phyloP scores from a whole-genome alignment of 495 filamentous ascomycete species.

The Cudoniella acicularis region DNA sequence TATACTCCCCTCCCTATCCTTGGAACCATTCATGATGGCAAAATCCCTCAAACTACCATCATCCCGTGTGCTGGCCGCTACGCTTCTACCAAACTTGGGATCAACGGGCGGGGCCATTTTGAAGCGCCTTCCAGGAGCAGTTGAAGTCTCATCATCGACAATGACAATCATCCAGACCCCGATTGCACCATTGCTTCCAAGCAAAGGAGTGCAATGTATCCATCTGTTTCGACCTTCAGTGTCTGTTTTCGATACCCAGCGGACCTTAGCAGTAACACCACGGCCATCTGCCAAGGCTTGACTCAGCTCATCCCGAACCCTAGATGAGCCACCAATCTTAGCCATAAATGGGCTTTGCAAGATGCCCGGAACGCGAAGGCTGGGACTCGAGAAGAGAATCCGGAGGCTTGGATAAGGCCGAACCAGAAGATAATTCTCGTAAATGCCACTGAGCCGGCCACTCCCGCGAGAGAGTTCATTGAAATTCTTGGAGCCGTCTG shows the following conservation, averaged over 20 bases:
- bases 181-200: slow-evolving; percentile 52
- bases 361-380: slow-evolving; percentile 60
- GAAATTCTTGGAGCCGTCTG: slow-evolving; percentile 3
- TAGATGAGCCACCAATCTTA: slow-evolving; percentile 52
- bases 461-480: slow-evolving; percentile 9
- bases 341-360: slow-evolving; percentile 59
- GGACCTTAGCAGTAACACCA: slow-evolving; percentile 58
- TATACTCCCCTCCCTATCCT: neutral
- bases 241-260: slow-evolving; percentile 46
- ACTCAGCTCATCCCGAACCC: slow-evolving; percentile 48
- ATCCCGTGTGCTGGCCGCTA: neutral
- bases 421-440: slow-evolving; percentile 58
- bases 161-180: slow-evolving; percentile 67
- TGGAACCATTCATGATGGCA: slow-evolving; percentile 7
- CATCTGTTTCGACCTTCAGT: slow-evolving; percentile 49
- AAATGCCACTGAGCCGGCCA: slow-evolving; percentile 38
- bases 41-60: slow-evolving; percentile 10
- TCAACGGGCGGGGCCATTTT: slow-evolving; percentile 27
- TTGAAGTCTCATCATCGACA: slow-evolving; percentile 44
- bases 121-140: slow-evolving; percentile 1
- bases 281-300: slow-evolving; percentile 51
- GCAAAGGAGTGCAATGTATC: slow-evolving; percentile 60
- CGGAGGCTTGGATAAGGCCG: slow-evolving; percentile 57
- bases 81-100: slow-evolving; percentile 12
- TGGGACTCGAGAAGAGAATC: slow-evolving; percentile 63